phyloP scores from a whole-genome alignment of 306 rosid genomes.

The Pyrus pyrifolia region DNA sequence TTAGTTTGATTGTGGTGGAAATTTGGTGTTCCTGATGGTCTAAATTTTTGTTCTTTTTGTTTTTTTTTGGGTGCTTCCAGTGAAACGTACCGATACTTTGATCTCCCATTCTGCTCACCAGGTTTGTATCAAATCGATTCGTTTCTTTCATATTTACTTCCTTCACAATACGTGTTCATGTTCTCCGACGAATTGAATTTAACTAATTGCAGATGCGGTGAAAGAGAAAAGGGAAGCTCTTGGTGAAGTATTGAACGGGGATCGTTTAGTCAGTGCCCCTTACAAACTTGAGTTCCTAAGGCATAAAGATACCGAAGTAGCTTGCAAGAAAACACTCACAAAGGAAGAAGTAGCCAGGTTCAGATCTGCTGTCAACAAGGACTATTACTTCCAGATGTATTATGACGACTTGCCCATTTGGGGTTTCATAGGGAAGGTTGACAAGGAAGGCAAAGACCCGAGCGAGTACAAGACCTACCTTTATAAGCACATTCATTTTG shows the following conservation, averaged over 20 bases:
- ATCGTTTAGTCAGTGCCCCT: conserved; percentile 75
- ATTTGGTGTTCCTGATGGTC: not conserved
- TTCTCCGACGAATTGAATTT: not conserved
- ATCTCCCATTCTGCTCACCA: conserved; percentile 69
- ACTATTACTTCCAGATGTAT: conserved; percentile 86
- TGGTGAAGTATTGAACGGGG: conserved; percentile 89
- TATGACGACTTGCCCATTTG: conserved; percentile 88
- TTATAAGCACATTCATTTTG: conserved; percentile 74
- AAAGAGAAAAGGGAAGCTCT: conserved; percentile 86
- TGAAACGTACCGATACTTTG: conserved; percentile 65
- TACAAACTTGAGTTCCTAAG: conserved; percentile 59
- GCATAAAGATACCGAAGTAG: conserved; percentile 46
- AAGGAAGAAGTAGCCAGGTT: conserved; percentile 58
- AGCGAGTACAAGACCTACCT: conserved; percentile 66
- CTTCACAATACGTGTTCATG: not conserved
- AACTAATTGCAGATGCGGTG: conserved; percentile 33
- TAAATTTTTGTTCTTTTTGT: not conserved
- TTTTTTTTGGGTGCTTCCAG: conserved; percentile 20
- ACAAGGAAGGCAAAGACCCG: conserved; percentile 64
- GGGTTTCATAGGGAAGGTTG: conserved; percentile 81
- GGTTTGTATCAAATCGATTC: conserved; percentile 35
- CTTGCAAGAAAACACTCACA: conserved; percentile 42
- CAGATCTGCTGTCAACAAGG: conserved; percentile 58
- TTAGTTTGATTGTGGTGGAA: not conserved
- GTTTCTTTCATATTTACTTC: not conserved